phyloP scores from a whole-genome alignment of 1,284 basidiomycete genomes.

The Coniferiporia sulphurascens region DNA sequence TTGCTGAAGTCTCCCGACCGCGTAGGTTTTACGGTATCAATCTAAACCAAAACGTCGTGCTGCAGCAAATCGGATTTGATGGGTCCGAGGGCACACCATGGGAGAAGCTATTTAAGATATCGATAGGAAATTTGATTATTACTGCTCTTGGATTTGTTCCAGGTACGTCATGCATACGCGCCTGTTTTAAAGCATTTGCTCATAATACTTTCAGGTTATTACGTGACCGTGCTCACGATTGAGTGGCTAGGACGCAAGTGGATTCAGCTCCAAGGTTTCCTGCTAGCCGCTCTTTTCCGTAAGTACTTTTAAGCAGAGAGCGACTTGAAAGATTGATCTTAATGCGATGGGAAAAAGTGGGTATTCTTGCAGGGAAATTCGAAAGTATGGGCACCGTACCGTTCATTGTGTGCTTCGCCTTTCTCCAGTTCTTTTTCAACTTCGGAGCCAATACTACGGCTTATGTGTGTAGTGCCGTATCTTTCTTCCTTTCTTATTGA shows the following conservation, averaged over 20 bases:
- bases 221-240: slow-evolving; percentile 62
- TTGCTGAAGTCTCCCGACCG: not conserved
- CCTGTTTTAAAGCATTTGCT: slow-evolving; percentile 15
- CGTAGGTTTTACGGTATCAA: slow-evolving; percentile 72
- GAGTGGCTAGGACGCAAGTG: slow-evolving; percentile 69
- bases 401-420: slow-evolving; percentile 69
- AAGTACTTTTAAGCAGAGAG: not conserved
- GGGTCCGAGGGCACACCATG: slow-evolving; percentile 53
- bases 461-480: slow-evolving; percentile 36
- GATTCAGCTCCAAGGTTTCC: slow-evolving; percentile 78
- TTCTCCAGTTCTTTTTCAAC: slow-evolving; percentile 73
- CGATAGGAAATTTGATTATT: slow-evolving; percentile 65
- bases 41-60: slow-evolving; percentile 71
- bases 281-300: slow-evolving; percentile 21
- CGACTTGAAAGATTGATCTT: not conserved
- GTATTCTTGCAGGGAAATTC: slow-evolving; percentile 64
- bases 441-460: slow-evolving; percentile 85
- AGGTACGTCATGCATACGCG: slow-evolving; percentile 37
- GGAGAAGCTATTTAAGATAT: slow-evolving; percentile 59
- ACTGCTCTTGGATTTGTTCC: slow-evolving; percentile 72
- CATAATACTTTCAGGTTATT: slow-evolving; percentile 51
- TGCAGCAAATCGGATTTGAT: slow-evolving; percentile 62
- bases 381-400: slow-evolving; percentile 51
- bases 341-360: slow-evolving; percentile 36
- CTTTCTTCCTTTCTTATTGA: slow-evolving; percentile 2